Evolutionary conservation across 352 stramenopile genomes (phyloP), one percentile per base, ranked within the genome.

Genomic region (Blastocystis sp.): DNA sequence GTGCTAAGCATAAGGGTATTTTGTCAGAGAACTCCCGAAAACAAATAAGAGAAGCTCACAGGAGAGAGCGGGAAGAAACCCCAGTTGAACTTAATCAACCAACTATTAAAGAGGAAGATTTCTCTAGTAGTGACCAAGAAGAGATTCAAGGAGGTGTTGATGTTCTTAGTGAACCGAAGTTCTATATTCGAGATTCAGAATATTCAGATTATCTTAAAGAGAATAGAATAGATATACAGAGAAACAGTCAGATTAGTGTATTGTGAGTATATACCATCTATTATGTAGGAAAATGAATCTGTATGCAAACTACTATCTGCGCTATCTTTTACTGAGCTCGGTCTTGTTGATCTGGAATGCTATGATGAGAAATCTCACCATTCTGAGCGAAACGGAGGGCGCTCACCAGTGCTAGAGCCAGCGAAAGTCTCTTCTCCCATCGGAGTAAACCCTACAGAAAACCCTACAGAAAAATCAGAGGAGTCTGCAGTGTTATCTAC

Each of bases 11-110:
- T n/a, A 64, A 68, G 45, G 73, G 73, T 23, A 69, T n/a, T 34
- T 39, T 84, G 29, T 84, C 73, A 9, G 53, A 68, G n/a, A 84
- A 84, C 68, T 84, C 73, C 39, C 29, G 73, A 23, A 64, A 47
- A 39, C 26, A 84, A 29, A 84, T 84, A 41, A 47, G 73, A 15
- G 73, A 66, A 68, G 73, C 73, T 26, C 73, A 84, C 39, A 23
- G 64, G 13, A 15, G 5, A 43, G 9, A 45, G 45, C 11, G 20
- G 26, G 18, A 62, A 63, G 70, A 80, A 64, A 45, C 2, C 23
- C 9, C 50, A 11, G 5, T 29, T 26, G 3, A 20, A 37, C 20
- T n/a, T 34, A 6, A 64, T 37, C 15, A 11, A n/a, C 20, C 20
- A 6, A n/a, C 0, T 6, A 43, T 20, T 0, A n/a, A 50, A 39